Conservation (phyloP, 345 rosid species). For the Linum usitatissimum region DNA sequence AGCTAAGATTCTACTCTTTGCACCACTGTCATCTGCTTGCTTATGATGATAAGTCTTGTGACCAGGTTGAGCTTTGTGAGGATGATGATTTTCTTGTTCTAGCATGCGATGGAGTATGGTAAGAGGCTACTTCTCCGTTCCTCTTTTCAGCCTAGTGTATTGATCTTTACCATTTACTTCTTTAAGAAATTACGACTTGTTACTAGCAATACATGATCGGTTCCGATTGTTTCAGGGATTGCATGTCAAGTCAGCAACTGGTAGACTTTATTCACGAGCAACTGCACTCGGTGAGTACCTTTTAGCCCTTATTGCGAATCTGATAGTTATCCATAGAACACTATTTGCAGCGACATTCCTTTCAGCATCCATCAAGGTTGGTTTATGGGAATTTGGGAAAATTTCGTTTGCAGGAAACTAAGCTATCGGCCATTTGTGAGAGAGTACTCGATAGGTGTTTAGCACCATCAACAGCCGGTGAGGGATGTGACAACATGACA, state of each 20-base stretch:
- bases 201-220: background rate
- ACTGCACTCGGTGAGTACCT: conserved; percentile 40
- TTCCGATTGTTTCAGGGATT: conserved; percentile 58
- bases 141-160: background rate
- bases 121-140: conserved; percentile 12
- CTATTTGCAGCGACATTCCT: background rate
- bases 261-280: conserved; percentile 87
- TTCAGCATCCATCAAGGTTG: background rate
- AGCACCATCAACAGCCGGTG: conserved; percentile 81
- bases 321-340: background rate
- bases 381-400: background rate
- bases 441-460: conserved; percentile 74
- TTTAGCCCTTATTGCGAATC: background rate
- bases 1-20: background rate
- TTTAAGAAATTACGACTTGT: no score
- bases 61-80: conserved; percentile 84
- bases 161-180: background rate
- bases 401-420: conserved; percentile 55
- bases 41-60: background rate
- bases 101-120: conserved; percentile 99
- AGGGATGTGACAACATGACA: conserved; percentile 99
- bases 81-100: conserved; percentile 89
- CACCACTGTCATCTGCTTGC: background rate
- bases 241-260: conserved; percentile 92
- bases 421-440: conserved; percentile 79